phyloP scores from a whole-genome alignment of 108 stramenopile species.

The Cyclostephanos tholiformis region DNA sequence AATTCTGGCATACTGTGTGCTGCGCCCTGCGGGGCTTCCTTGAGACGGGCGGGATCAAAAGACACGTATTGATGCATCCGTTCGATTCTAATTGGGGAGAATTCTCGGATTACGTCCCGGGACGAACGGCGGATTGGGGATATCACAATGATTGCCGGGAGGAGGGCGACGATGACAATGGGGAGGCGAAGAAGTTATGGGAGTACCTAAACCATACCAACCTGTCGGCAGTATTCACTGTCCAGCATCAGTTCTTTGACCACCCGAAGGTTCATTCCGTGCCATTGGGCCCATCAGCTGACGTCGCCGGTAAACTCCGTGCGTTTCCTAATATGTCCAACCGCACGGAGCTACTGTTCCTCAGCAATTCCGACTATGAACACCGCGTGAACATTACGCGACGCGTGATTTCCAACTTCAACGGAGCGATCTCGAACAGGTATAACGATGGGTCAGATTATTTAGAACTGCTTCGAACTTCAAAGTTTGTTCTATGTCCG shows the following conservation, averaged over 20 bases:
- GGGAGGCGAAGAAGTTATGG: too few species aligned
- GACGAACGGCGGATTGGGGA: constrained; percentile 50
- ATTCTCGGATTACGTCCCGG: constrained; percentile 38
- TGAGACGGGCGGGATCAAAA: constrained; percentile 23
- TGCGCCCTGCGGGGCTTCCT: background rate
- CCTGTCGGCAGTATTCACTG: constrained; percentile 49
- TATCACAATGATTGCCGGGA: too few species aligned
- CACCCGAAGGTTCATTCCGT: constrained; percentile 60
- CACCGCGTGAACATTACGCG: constrained; percentile 25
- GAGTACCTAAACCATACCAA: constrained; percentile 38
- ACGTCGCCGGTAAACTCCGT: background rate
- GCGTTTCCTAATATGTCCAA: background rate
- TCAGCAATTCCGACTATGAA: constrained; percentile 28
- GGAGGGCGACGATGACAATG: too few species aligned
- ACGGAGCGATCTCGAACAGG: constrained; percentile 25
- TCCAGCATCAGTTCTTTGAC: constrained; percentile 47
- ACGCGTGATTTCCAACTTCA: constrained; percentile 56
- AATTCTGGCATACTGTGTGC: background rate
- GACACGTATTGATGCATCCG: constrained; percentile 46
- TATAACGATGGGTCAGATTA: constrained; percentile 22
- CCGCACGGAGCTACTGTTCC: constrained; percentile 44
- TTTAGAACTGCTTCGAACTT: constrained; percentile 17
- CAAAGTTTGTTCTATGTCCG: constrained; percentile 60
- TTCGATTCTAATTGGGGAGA: constrained; percentile 60
- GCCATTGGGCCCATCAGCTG: constrained; percentile 34